phyloP scores from a whole-genome alignment of 2,329 filamentous ascomycete genomes.

The Macrophomina tecta region DNA sequence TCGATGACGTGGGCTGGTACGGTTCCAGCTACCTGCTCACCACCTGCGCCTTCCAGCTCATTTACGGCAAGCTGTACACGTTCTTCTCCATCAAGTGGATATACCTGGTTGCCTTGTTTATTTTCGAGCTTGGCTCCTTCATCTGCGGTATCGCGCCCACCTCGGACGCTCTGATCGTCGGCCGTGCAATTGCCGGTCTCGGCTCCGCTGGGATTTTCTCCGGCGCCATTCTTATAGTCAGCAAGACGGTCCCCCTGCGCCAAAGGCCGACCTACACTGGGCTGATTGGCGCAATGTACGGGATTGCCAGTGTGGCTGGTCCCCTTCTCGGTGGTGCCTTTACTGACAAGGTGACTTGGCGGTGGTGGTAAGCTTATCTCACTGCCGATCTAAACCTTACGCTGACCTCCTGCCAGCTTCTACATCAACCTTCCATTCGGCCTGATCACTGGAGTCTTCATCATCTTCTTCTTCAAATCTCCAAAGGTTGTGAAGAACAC shows the following conservation, averaged over 20 bases:
- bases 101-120: constrained; percentile 51
- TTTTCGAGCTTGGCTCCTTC: constrained; percentile 60
- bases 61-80: constrained; percentile 53
- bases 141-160: constrained; percentile 59
- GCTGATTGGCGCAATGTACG: constrained; percentile 57
- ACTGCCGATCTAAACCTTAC: constrained; percentile 28
- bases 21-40: constrained; percentile 49
- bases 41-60: constrained; percentile 48
- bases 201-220: constrained; percentile 58
- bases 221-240: constrained; percentile 56
- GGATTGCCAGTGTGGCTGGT: constrained; percentile 55
- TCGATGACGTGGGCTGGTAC: constrained; percentile 37
- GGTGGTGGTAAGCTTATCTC: constrained; percentile 49
- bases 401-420: constrained; percentile 39
- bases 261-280: constrained; percentile 54
- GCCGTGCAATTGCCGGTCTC: constrained; percentile 57
- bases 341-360: constrained; percentile 53
- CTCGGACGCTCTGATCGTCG: constrained; percentile 57
- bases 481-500: constrained; percentile 43
- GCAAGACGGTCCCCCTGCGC: constrained; percentile 51
- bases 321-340: constrained; percentile 56
- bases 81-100: constrained; percentile 56
- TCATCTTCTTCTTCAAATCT: constrained; percentile 47
- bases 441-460: constrained; percentile 49
- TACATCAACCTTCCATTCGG: constrained; percentile 62